These are phyloP conservation scores for Backusella parvicylindrica DNA, from an alignment of 192 early-diverging fungal species.

Conservation along the genomic window DNA sequence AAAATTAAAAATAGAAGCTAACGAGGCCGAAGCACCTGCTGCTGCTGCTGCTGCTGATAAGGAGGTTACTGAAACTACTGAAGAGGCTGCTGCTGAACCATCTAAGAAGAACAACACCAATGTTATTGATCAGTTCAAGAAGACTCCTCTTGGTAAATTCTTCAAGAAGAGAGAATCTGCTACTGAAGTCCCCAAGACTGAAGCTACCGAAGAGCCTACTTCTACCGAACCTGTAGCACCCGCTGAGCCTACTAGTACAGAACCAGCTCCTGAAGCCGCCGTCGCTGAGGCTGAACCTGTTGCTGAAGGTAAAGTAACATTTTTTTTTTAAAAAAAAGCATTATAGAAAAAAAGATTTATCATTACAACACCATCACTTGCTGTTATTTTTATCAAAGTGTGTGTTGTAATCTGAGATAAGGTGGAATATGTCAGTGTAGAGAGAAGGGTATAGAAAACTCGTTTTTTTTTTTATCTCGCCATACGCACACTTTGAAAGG, in stretches of 20 bases:
- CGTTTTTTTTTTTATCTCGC: neutral
- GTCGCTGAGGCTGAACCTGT: neutral
- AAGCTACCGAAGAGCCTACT: neutral
- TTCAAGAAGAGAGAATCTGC: slow-evolving; percentile 19
- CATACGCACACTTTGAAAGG: neutral
- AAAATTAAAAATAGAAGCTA: neutral
- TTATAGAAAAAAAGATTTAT: neutral
- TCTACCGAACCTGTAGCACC: neutral
- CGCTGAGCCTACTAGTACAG: neutral
- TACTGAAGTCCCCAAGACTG: neutral
- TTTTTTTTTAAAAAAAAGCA: neutral
- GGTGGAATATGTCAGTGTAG: no score
- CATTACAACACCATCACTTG: neutral
- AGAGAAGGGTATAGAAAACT: neutral
- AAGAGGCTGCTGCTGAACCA: neutral
- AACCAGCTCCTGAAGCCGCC: neutral
- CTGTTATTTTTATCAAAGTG: neutral
- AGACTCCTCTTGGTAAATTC: slow-evolving; percentile 17
- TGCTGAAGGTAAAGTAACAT: slow-evolving; percentile 2
- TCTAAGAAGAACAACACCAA: slow-evolving; percentile 13
- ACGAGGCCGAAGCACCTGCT: neutral
- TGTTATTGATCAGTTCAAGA: slow-evolving; percentile 26
- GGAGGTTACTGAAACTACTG: slow-evolving; percentile 15
- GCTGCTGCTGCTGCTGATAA: neutral
- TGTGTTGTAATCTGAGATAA: neutral